Conservation (phyloP, 768 basidiomycete genomes). For the Pisolithus marmoratus region DNA sequence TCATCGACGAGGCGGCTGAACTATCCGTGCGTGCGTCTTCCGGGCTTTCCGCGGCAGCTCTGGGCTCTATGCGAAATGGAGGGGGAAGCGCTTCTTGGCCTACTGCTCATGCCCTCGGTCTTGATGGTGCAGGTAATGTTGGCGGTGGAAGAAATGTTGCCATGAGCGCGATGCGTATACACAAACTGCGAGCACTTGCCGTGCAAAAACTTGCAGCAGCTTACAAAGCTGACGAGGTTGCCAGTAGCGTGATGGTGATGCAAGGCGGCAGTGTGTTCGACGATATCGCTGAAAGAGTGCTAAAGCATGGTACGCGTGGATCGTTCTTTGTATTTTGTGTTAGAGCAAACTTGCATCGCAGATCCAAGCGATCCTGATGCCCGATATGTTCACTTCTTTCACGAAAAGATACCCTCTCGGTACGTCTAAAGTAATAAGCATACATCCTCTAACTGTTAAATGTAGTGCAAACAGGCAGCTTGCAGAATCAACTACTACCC, state of each 20-base stretch:
- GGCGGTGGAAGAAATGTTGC: slow-evolving; percentile 65
- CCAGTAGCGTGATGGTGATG: slow-evolving; percentile 93
- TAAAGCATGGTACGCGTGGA: slow-evolving; percentile 51
- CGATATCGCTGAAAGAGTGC: slow-evolving; percentile 83
- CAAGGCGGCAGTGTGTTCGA: slow-evolving; percentile 91
- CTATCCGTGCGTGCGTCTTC: slow-evolving; percentile 84
- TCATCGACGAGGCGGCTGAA: slow-evolving; percentile 88
- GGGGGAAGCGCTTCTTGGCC: slow-evolving; percentile 49
- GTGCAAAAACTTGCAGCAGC: slow-evolving; percentile 85
- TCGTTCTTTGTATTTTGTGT: neutral
- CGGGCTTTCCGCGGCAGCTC: slow-evolving; percentile 69
- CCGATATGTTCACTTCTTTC: slow-evolving; percentile 89
- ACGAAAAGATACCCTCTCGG: slow-evolving; percentile 93
- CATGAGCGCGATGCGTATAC: slow-evolving; percentile 83
- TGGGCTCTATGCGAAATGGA: slow-evolving; percentile 56
- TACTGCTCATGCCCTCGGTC: slow-evolving; percentile 55
- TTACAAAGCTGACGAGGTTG: slow-evolving; percentile 85
- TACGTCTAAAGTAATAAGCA: slow-evolving; percentile 29
- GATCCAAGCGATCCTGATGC: slow-evolving; percentile 77
- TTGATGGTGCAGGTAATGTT: slow-evolving; percentile 50
- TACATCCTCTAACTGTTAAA: slow-evolving; percentile 12
- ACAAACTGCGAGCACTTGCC: slow-evolving; percentile 72
- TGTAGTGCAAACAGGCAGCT: slow-evolving; percentile 54
- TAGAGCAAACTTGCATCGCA: slow-evolving; percentile 20
- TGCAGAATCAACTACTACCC: slow-evolving; percentile 76